Base-by-base conservation (phyloP, 2,329 filamentous ascomycete genomes). In the Pseudocercospora macadamiae region DNA sequence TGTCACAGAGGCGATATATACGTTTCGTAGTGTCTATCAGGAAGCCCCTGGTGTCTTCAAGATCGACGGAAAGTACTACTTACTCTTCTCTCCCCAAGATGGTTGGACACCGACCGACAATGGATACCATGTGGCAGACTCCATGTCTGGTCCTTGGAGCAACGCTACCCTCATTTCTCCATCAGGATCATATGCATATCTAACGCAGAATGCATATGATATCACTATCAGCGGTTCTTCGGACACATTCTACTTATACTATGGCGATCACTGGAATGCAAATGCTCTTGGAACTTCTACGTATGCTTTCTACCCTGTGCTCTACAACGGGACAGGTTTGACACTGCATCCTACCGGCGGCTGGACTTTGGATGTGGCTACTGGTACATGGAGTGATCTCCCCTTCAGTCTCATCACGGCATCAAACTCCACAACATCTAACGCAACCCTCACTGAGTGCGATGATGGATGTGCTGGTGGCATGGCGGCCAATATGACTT, bases 11-110 rank as follows among this genome's bases (percentile, higher is more conserved):
- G 60, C 60, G 4, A 55, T 66, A 23, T 64, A 68, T 30, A 67
- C 64, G 6, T 69, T 67, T 58, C 37, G 53, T 5, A 60, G 57
- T 12, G 62, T 64, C 5, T 69, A 59, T 25, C 66, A 65, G 51
- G 87, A 90, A 67, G 77, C 86, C 0, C 87, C 87, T 0, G 86
- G 87, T 0, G 76, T 89, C 32, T 70, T 87, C 55, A 89, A 89
- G 71, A 79, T 80, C 6, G 77, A 81, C 12, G 82, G 79, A 1
- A 79, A 80, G 0, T 89, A 88, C 71, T 89, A 83, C 72, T 83
- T 89, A 74, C 88, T 89, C 67, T 86, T 82, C 2, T 86, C 83
- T 0, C 64, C 65, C 6, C 68, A 71, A 42, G 69, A 70, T 25
- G 66, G 64, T 2, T 86, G 83, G 57, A 61, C 61, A 7, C 75